Percentiles rank a stretch among this genome's conserved stretches.
phyloP scores from a whole-genome alignment of 202 grass and related monocot species.

The Bolboschoenoplectus hybrid region DNA sequence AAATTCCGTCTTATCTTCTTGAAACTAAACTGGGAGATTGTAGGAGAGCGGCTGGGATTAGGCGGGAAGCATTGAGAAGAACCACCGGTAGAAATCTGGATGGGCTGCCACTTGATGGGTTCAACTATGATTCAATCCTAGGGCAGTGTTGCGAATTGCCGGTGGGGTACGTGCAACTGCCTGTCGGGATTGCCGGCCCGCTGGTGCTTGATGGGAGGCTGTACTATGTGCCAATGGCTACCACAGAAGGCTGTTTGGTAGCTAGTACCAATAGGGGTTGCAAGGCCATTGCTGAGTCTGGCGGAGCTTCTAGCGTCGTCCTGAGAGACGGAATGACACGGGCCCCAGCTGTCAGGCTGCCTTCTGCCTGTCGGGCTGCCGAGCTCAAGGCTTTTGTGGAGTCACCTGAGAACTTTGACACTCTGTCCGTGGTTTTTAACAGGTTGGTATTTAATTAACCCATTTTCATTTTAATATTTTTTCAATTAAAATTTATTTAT shows the following conservation, averaged over 20 bases:
- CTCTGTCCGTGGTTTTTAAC: constrained; percentile 70
- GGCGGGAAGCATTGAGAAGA: constrained; percentile 59
- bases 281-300: constrained; percentile 84
- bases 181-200: constrained; percentile 75
- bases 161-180: constrained; percentile 84
- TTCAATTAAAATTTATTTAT: not conserved
- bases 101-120: constrained; percentile 78
- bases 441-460: constrained; percentile 48
- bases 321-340: constrained; percentile 79
- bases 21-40: constrained; percentile 80
- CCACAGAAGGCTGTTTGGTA: constrained; percentile 89
- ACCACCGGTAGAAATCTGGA: constrained; percentile 67
- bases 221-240: constrained; percentile 90
- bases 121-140: constrained; percentile 78
- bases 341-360: constrained; percentile 64
- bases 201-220: constrained; percentile 72
- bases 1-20: constrained; percentile 71
- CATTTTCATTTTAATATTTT: constrained; percentile 3
- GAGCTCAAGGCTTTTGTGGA: constrained; percentile 93
- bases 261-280: constrained; percentile 94
- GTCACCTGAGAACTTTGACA: constrained; percentile 70
- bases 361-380: constrained; percentile 57
- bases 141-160: constrained; percentile 88
- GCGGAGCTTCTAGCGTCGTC: constrained; percentile 78
- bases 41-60: constrained; percentile 76